Evolutionary conservation across 164 flowering plant genomes (phyloP).

Genomic region (Kingdonia uniflora): DNA sequence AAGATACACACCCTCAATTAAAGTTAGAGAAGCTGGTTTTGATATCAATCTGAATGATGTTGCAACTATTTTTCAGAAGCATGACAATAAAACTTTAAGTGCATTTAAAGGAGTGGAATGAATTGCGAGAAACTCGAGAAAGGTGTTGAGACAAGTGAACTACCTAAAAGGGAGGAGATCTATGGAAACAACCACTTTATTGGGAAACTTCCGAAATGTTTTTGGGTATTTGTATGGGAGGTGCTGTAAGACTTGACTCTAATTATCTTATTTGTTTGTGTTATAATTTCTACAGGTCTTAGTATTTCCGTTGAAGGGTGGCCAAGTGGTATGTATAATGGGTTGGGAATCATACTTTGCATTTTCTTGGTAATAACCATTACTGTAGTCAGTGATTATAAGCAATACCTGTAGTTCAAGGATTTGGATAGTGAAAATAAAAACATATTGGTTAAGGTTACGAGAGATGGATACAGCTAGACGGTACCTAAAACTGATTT

Average conservation of each 20-base stretch:
- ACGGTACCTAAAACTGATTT: too few relatives aligned
- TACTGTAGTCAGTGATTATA: slow-evolving; percentile 8
- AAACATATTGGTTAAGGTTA: too few relatives aligned
- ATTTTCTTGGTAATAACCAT: too few relatives aligned
- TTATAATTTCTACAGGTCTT: slow-evolving; percentile 63
- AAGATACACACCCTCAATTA: background rate
- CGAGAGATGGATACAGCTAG: too few relatives aligned
- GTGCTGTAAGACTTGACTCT: slow-evolving; percentile 84
- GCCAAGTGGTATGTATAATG: slow-evolving; percentile 64
- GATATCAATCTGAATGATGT: background rate
- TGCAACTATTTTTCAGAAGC: background rate
- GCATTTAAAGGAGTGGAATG: slow-evolving; percentile 2
- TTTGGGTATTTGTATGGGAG: slow-evolving; percentile 83
- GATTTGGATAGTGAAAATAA: too few relatives aligned
- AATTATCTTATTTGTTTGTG: slow-evolving; percentile 67
- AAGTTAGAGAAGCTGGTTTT: slow-evolving; percentile 1
- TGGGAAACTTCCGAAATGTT: slow-evolving; percentile 37
- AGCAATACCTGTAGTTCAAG: slow-evolving; percentile 5
- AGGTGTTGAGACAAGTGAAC: slow-evolving; percentile 35
- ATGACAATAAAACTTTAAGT: background rate
- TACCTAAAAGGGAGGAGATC: slow-evolving; percentile 34
- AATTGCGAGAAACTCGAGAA: slow-evolving; percentile 8
- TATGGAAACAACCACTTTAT: slow-evolving; percentile 64
- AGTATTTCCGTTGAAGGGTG: slow-evolving; percentile 76
- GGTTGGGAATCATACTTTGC: slow-evolving; percentile 80